These are phyloP conservation scores for Aureobasidium musti DNA, from an alignment of 2,329 filamentous ascomycete genomes.

Conservation along the genomic window DNA sequence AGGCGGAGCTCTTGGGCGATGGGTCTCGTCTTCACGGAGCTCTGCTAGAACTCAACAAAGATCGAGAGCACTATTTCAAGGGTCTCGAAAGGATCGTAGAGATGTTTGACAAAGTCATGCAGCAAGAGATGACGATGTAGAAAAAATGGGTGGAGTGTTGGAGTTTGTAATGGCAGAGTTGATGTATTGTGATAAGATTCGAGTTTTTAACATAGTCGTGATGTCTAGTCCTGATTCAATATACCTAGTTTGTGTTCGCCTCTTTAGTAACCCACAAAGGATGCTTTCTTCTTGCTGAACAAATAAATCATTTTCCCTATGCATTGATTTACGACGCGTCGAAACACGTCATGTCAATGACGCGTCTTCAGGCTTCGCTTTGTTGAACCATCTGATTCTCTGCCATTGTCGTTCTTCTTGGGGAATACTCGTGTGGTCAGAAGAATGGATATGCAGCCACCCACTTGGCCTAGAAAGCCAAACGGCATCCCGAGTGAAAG, in stretches of 20 bases:
- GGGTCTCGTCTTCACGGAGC: neutral
- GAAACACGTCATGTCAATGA: neutral
- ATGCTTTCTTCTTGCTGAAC: too few species aligned
- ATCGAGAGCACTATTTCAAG: neutral
- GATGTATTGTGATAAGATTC: neutral
- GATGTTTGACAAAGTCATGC: neutral
- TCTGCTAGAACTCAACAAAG: neutral
- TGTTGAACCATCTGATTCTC: neutral
- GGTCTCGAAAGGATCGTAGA: neutral
- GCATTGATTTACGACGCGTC: too few species aligned
- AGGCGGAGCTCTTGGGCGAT: neutral
- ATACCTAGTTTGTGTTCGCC: too few species aligned
- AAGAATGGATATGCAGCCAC: neutral
- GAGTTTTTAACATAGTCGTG: neutral
- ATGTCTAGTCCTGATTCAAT: too few species aligned
- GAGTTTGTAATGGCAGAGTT: neutral
- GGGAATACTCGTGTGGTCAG: neutral
- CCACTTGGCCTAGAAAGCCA: neutral
- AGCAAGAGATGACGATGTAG: neutral
- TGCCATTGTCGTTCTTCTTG: neutral
- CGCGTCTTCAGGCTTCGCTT: neutral
- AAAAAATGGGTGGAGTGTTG: neutral
- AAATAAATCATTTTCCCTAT: too few species aligned
- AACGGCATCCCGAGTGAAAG: neutral
- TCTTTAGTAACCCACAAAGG: too few species aligned